Evolutionary conservation across 768 basidiomycete species (phyloP).

Genomic region (Boletus huronensis): DNA sequence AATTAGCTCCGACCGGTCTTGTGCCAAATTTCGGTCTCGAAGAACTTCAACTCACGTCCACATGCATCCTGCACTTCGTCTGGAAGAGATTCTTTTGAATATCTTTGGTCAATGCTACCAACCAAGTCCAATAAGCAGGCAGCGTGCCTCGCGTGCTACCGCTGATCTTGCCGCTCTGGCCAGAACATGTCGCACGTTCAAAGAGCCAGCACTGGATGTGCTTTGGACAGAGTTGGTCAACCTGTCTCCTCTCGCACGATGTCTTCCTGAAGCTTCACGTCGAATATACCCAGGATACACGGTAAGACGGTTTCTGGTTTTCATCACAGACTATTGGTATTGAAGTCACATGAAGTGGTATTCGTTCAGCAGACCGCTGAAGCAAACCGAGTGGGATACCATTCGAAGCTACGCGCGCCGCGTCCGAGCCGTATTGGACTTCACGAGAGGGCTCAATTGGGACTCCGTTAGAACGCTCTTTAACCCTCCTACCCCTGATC

Average conservation of each 20-base stretch:
- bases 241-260: conserved; percentile 4
- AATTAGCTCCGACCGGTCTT: not conserved
- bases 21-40: not conserved
- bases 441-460: conserved; percentile 17
- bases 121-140: not conserved
- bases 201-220: conserved; percentile 4
- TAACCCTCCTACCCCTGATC: conserved; percentile 13
- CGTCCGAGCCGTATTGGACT: conserved; percentile 11
- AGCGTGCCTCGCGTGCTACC: not conserved
- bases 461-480: conserved; percentile 16
- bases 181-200: conserved; percentile 8
- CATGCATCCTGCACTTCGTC: conserved; percentile 10
- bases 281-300: conserved; percentile 9
- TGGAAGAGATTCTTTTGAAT: conserved; percentile 8
- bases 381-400: conserved; percentile 9
- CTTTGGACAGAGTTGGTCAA: conserved; percentile 6
- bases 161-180: conserved; percentile 3
- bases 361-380: conserved; percentile 11
- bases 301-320: not conserved
- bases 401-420: conserved; percentile 11
- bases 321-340: not conserved
- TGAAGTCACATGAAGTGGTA: conserved; percentile 11
- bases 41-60: not conserved
- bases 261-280: conserved; percentile 8
- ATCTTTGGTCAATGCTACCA: conserved; percentile 2